Evolutionary conservation across 805 yeast genomes (phyloP).

Genomic region (Candida rishiriensis): DNA sequence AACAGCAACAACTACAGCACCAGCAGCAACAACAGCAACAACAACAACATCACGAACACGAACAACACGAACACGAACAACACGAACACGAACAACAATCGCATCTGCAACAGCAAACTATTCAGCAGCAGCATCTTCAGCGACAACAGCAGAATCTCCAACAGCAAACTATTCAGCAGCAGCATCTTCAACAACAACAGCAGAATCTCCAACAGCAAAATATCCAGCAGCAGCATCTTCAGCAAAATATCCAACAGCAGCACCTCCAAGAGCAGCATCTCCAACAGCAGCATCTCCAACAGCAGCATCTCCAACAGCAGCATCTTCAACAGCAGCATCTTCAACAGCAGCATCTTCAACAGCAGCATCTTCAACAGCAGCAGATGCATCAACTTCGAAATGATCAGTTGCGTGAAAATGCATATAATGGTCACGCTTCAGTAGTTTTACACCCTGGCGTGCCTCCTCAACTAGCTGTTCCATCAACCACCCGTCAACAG

Average conservation of each 20-base stretch:
- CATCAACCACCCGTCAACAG: no score
- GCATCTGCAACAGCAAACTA: slow-evolving; percentile 9
- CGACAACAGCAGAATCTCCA: no score
- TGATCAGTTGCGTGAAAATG: background rate
- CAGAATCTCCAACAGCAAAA: slow-evolving; percentile 7
- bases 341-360: slow-evolving; percentile 2
- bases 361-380: slow-evolving; percentile 14
- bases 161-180: no score
- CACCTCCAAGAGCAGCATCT: background rate
- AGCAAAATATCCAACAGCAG: slow-evolving; percentile 12
- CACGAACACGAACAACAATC: slow-evolving; percentile 7
- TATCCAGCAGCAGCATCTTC: slow-evolving; percentile 10
- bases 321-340: slow-evolving; percentile 11
- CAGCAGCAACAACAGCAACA: slow-evolving; percentile 6
- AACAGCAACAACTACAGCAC: slow-evolving; percentile 4
- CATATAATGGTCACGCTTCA: background rate
- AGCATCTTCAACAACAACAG: background rate
- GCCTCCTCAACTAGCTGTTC: no score
- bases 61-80: slow-evolving; percentile 17
- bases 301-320: background rate
- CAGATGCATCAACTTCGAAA: slow-evolving; percentile 4
- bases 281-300: no score
- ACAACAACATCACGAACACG: slow-evolving; percentile 5
- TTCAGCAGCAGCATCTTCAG: background rate
- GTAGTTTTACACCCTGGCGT: no score